These are phyloP conservation scores for Phyllosticta citrichinensis DNA, from an alignment of 2,329 filamentous ascomycete species.

Conservation along the genomic window DNA sequence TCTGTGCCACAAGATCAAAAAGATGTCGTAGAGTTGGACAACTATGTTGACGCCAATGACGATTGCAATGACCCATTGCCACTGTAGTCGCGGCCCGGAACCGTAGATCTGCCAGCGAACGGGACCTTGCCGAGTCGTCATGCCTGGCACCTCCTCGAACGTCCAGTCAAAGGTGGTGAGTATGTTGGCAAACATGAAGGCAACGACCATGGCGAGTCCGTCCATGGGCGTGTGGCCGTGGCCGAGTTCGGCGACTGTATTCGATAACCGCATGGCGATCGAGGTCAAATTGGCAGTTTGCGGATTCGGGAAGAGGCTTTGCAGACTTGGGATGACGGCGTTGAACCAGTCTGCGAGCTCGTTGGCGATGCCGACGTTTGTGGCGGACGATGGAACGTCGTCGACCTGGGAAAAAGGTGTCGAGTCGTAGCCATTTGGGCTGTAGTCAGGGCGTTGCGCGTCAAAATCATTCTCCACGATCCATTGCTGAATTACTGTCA, in stretches of 20 bases:
- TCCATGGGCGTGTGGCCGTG: not conserved
- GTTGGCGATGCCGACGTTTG: not conserved
- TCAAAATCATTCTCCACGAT: not conserved
- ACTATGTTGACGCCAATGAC: not conserved
- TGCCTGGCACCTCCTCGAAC: not conserved
- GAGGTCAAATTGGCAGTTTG: not conserved
- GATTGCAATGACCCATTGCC: not conserved
- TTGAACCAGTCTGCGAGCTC: not conserved
- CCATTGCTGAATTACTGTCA: not conserved
- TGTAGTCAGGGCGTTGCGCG: not conserved
- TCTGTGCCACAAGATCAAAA: not conserved
- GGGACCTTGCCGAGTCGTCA: not conserved
- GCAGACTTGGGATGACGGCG: not conserved
- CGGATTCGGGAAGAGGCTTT: not conserved
- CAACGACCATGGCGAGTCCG: not conserved
- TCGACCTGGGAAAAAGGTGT: not conserved
- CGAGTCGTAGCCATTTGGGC: not conserved
- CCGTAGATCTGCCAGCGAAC: not conserved
- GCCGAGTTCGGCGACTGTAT: not conserved
- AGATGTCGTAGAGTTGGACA: not conserved
- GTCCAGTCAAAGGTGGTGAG: not conserved
- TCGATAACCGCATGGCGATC: not conserved
- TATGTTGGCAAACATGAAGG: not conserved
- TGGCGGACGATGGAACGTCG: not conserved
- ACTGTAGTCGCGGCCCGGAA: not conserved